Percentiles rank a stretch among this genome's conserved stretches.
Conservation (phyloP, 208 protist species). For the Phytomonas sp. region DNA sequence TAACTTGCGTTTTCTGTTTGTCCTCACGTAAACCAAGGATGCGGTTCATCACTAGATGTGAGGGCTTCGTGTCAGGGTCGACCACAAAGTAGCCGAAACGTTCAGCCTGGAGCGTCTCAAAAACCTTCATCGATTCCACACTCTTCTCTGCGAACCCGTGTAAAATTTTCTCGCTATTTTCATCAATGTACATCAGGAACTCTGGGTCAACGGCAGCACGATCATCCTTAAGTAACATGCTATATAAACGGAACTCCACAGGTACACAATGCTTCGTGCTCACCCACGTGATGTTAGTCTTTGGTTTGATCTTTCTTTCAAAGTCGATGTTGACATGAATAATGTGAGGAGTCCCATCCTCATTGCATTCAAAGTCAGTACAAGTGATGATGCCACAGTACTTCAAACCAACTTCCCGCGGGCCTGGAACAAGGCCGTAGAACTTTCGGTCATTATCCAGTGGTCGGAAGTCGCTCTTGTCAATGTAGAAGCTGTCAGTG, state of each 20-base stretch:
- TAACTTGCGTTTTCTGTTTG: conserved; percentile 57
- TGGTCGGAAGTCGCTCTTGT: conserved; percentile 93
- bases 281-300: conserved; percentile 91
- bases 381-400: conserved; percentile 83
- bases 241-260: conserved; percentile 81
- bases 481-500: conserved; percentile 94
- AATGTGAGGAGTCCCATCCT: conserved; percentile 41
- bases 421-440: conserved; percentile 76
- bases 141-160: conserved; percentile 65
- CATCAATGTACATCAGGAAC: conserved; percentile 84
- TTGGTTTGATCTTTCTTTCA: conserved; percentile 76
- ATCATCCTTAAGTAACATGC: conserved; percentile 77
- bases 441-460: conserved; percentile 81
- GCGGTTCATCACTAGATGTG: conserved; percentile 83
- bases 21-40: conserved; percentile 81
- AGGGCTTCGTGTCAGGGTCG: conserved; percentile 60
- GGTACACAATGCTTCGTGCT: conserved; percentile 43
- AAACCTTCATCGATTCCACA: conserved; percentile 33
- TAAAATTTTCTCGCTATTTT: conserved; percentile 58
- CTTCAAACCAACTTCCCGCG: conserved; percentile 81
- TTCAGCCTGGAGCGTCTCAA: conserved; percentile 85
- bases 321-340: conserved; percentile 86
- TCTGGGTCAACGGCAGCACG: conserved; percentile 77
- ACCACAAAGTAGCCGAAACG: conserved; percentile 90
- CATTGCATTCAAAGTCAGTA: conserved; percentile 68